Evolutionary conservation across 1,284 basidiomycete genomes (phyloP).

Genomic region (Tylopilus sp.): DNA sequence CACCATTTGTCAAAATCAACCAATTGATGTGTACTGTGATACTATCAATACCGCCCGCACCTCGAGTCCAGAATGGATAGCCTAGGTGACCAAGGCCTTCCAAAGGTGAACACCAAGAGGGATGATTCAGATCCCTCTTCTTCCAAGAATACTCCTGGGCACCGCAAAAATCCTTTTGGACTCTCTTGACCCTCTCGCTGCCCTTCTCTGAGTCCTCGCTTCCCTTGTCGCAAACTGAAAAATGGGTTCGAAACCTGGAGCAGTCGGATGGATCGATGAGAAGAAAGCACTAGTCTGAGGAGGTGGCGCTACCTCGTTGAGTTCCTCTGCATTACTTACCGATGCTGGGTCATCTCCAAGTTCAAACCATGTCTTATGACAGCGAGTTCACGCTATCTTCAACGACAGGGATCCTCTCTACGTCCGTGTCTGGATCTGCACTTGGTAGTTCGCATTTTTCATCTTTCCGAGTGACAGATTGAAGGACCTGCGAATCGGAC

Average conservation of each 20-base stretch:
- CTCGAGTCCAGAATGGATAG: slow-evolving; percentile 2
- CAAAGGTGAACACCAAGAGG: slow-evolving; percentile 5
- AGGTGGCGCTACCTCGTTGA: slow-evolving; percentile 4
- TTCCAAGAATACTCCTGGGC: slow-evolving; percentile 1
- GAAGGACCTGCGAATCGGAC: slow-evolving; percentile 16
- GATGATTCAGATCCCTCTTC: slow-evolving; percentile 1
- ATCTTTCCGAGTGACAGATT: slow-evolving; percentile 2
- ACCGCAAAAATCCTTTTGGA: slow-evolving; percentile 43
- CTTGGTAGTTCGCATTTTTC: slow-evolving; percentile 21
- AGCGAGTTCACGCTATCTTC: slow-evolving; percentile 16
- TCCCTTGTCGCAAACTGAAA: slow-evolving; percentile 27
- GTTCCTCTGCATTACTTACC: slow-evolving; percentile 6
- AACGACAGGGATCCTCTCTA: slow-evolving; percentile 15
- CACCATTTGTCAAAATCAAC: too few species aligned
- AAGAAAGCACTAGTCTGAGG: neutral
- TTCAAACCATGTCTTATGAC: slow-evolving; percentile 10
- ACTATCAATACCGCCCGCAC: too few species aligned
- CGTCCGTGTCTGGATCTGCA: slow-evolving; percentile 14
- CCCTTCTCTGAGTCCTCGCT: slow-evolving; percentile 35
- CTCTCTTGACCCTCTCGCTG: slow-evolving; percentile 32
- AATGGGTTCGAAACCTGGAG: neutral
- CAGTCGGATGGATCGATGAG: slow-evolving; percentile 17
- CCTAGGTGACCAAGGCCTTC: slow-evolving; percentile 9
- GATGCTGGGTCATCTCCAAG: slow-evolving; percentile 31
- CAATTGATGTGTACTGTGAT: too few species aligned